A percentile compares a stretch with the other conserved stretches of the same genome.
phyloP scores from a whole-genome alignment of 345 rosid genomes.

The Corymbia maculata region DNA sequence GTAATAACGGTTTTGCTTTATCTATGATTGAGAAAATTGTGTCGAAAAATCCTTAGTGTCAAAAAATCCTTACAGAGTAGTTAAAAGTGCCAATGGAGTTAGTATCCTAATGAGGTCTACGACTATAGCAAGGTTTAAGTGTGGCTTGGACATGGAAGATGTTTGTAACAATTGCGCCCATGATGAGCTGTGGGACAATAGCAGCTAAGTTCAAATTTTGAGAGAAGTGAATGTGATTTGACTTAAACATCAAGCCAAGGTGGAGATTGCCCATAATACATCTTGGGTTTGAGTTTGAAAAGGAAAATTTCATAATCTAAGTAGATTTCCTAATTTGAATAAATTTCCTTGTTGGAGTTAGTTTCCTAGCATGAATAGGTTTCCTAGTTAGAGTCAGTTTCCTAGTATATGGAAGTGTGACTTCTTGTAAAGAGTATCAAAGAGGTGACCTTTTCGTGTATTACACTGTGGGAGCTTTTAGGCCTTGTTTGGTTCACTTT shows the following conservation, averaged over 20 bases:
- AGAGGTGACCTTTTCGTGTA: no score
- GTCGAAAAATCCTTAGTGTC: neutral
- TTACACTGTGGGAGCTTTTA: no score
- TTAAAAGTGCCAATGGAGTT: neutral
- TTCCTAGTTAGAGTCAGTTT: no score
- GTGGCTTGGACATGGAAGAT: neutral
- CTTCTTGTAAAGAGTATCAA: neutral
- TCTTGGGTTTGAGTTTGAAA: neutral
- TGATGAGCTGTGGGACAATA: neutral
- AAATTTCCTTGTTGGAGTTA: no score
- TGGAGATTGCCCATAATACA: accelerated
- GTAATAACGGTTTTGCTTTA: neutral
- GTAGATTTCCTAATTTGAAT: neutral
- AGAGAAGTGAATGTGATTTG: neutral
- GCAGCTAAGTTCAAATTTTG: neutral
- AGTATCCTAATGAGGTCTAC: neutral
- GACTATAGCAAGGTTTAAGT: neutral
- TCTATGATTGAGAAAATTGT: neutral
- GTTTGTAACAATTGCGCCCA: neutral
- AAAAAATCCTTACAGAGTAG: neutral
- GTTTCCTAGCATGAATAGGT: no score
- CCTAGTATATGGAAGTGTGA: neutral
- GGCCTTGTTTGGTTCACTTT: no score
- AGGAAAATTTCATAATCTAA: neutral
- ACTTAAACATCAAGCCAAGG: accelerated